Base-by-base conservation (phyloP, 192 early-diverging fungal species). In the Rhizoclosmatium sp. region DNA sequence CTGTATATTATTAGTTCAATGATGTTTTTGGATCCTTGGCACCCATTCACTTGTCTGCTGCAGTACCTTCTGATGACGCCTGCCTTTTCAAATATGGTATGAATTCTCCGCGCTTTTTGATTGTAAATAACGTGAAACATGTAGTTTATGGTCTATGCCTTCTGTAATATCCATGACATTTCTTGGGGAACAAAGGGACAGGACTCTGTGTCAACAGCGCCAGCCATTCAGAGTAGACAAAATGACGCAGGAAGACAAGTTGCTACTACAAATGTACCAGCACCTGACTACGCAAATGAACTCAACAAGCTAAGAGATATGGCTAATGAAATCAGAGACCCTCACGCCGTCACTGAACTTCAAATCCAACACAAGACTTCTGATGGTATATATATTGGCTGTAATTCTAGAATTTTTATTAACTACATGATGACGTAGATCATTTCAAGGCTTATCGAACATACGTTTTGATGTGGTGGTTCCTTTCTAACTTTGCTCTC, bases 401-500 rank as follows among this genome's bases (percentile, higher is more conserved):
- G 12, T 10, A 10, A n/a, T 58, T n/a, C n/a, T 58, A 10, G 10
- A n/a, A 10, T n/a, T 16, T 16, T 58, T 58, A n/a, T n/a, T 58
- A 10, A 58, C 54, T n/a, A 58, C 10, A 82, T 85, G 89, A 49
- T 93, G 85, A 10, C 82, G 82, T 94, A 70, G 94, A 96, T 77
- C 87, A 93, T 80, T 93, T 93, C 86, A 89, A 92, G 81, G 79
- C 87, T 80, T 87, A 83, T 76, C 78, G 86, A 19, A 87, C 86
- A 2, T 75, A 82, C 42, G 81, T 87, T 7, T 78, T 87, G 4
- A 59, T 86, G 51, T 44, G 70, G 14, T 87, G 95, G 95, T 93
- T 96, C 83, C 87, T 93, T 75, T 87, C 89, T 79, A 96, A 96
- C 76, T 87, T 87, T 5, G 56, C 91, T 16, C 83, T 96, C 59